Evolutionary conservation across 2,329 filamentous ascomycete species (phyloP), one percentile per base, ranked within the genome.

Genomic region (Blastomyces parvus): DNA sequence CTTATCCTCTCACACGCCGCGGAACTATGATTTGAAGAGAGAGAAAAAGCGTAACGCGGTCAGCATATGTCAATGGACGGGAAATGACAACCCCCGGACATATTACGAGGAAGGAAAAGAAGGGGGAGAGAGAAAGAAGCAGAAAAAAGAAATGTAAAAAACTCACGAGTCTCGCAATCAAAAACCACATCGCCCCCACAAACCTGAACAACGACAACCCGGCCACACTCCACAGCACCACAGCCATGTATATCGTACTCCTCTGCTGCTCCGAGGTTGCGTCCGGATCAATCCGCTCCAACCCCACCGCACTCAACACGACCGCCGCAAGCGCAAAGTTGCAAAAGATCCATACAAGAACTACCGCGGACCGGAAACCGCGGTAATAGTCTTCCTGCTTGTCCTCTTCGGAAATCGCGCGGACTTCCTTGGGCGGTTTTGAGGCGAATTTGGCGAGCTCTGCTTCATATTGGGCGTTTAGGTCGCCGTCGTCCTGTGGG

Each of bases 371-470:
- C 66, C 94, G 86, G 74, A 99, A 96, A 68, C 92, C 94, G 71
- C 92, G 91, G 83, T 99, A 99, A 78, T 97, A 99, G 75, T 99
- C 94, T 80, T 97, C 91, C 76, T 99, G 93, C 72, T 89, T 90
- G 73, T 97, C 92, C 53, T 79, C 73, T 13, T 83, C 76, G n/a
- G 80, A 79, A 2, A 77, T 67, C 1, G 66, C 64, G 22, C 73
- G 72, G 44, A 86, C 82, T 66, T 91, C 87, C 66, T 88, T 86
- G 36, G 88, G 86, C 56, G 85, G 85, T 76, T 97, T 97, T 33
- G 80, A 79, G 55, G 82, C 78, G 73, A 97, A 96, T 17, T 86
- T 83, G 2, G 81, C 78, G 60, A 97, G 78, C 72, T 99, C 94
- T 48, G 87, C 81, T 72, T 97, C 91, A 76, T 99, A 99, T 74